Conservation (phyloP, 257 asterid genomes). For the Ehretia macrophylla region DNA sequence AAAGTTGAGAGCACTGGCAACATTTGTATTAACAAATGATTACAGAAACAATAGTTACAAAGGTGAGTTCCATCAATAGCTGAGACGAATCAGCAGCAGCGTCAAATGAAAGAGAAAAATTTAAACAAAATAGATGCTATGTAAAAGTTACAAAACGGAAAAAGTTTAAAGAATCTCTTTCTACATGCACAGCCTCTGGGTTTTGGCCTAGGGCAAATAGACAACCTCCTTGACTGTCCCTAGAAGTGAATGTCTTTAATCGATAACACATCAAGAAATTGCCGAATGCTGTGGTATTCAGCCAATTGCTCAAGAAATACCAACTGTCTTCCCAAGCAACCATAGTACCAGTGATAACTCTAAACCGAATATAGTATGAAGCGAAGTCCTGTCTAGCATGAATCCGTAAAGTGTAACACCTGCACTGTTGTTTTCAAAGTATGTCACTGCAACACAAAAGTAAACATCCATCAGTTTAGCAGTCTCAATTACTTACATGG, state of each 20-base stretch:
- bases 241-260: no score
- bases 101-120: background rate
- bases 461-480: background rate
- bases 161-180: background rate
- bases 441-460: conserved; percentile 45
- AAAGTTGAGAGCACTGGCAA: background rate
- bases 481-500: background rate
- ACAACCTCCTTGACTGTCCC: no score
- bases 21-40: background rate
- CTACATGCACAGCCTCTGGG: background rate
- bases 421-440: conserved; percentile 84
- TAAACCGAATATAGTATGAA: conserved; percentile 79
- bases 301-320: conserved; percentile 32
- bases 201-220: no score
- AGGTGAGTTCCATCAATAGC: background rate
- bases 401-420: conserved; percentile 90
- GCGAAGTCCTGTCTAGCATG: conserved; percentile 76
- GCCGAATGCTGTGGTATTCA: no score
- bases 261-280: no score
- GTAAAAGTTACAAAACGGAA: background rate
- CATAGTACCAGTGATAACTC: conserved; percentile 81
- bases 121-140: no score
- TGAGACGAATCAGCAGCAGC: background rate
- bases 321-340: conserved; percentile 90
- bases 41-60: no score